Base-by-base conservation (phyloP, 768 basidiomycete genomes). In the Mycena crocata region DNA sequence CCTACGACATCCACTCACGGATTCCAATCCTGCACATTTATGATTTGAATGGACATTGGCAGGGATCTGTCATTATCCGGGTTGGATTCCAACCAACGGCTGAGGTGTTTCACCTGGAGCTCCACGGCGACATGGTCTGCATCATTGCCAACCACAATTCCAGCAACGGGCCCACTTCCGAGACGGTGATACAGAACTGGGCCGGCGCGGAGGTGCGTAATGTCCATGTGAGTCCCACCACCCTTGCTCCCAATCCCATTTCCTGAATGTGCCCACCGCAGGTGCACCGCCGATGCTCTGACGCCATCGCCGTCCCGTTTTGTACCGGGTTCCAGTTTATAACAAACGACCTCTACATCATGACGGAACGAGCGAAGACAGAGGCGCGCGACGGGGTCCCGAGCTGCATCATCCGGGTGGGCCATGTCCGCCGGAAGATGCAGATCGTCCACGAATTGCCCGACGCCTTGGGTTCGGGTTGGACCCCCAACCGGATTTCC, bases 261-360 rank as follows among this genome's bases (percentile, higher is more conserved):
- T 28, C 23, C 7, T 52, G n/a, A 51, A 34, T 50, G 28, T 2
- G 35, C 23, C 8, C 7, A n/a, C n/a, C n/a, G n/a, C n/a, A n/a
- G n/a, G n/a, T n/a, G n/a, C n/a, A n/a, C n/a, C n/a, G n/a, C n/a
- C n/a, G n/a, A n/a, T n/a, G n/a, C n/a, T n/a, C n/a, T n/a, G n/a
- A n/a, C n/a, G n/a, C n/a, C n/a, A n/a, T n/a, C 17, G 35, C 17
- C 35, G 19, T 17, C 3, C 30, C 34, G 2, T 66, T 49, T 28
- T 51, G 55, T 32, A 57, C 59, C 21, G 66, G 66, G 9, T 67
- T 67, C 54, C 66, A 67, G 30, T 67, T 67, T 31, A 62, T 67
- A 23, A 62, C 66, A 2, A 48, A 61, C 13, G 66, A 67, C 26
- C 21, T 67, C 5, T 67, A 28, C 39, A 67, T 67, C 55, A 23